Evolutionary conservation across 1,284 basidiomycete species (phyloP), one percentile per base, ranked within the genome.

Genomic region (Cutaneotrichosporon dermatis): DNA sequence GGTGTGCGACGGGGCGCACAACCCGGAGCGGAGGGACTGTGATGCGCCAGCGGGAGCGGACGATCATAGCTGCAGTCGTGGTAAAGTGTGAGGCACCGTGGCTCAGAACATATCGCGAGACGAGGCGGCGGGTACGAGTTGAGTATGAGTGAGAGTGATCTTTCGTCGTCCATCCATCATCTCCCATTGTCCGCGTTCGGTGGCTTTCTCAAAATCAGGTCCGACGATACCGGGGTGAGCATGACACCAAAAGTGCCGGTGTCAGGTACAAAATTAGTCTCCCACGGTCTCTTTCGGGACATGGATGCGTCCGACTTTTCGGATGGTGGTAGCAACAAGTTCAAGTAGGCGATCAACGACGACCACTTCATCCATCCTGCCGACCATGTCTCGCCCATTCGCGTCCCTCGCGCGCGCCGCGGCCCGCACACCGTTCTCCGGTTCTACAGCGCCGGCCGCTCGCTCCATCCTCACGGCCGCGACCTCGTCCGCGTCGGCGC

Each of bases 321-420:
- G 42, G 45, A 33, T 34, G 12, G 34, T 13, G 45, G 57, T 25
- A 25, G 25, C 25, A 25, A 25, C 25, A 25, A 25, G 25, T 25
- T 25, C 25, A 25, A 25, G 25, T 25, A 25, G 25, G 25, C 25
- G 25, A 25, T 25, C 25, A 25, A 25, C 49, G 49, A 37, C 39
- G 16, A 36, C 11, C 42, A 48, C 25, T 39, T 34, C 51, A 52
- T 45, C 51, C 52, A 44, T 34, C 41, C 48, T 8, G 10, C 9
- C 34, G n/a, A 36, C n/a, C 45, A 59, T 59, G 57, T 59, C 57
- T 25, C 57, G 57, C 36, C 57, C 57, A 33, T 15, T 58, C 37
- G 51, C 56, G 42, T 34, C 35, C 48, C 41, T 55, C 16, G 53
- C 48, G 36, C 44, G 54, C 25, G 54, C 54, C 35, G 54, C 54